Percentiles rank a stretch among this genome's conserved stretches.
phyloP scores from a whole-genome alignment of 2,329 filamentous ascomycete genomes.

The Chrysoporthe puriensis region DNA sequence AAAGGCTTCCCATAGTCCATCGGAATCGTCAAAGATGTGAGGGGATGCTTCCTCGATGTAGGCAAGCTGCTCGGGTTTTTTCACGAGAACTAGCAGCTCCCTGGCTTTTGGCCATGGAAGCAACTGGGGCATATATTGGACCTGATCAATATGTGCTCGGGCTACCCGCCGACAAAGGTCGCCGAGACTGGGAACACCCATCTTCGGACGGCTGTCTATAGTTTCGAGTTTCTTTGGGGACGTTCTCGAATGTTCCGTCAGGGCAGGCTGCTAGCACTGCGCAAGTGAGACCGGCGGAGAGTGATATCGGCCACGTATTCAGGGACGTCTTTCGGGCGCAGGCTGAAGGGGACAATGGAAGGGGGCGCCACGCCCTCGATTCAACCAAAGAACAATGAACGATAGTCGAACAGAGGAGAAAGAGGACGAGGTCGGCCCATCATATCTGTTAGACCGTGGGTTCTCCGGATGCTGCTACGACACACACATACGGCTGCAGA shows the following conservation, averaged over 20 bases:
- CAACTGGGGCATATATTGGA: not conserved
- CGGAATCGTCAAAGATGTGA: slow-evolving; percentile 68
- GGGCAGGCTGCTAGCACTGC: not conserved
- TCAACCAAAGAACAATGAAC: not conserved
- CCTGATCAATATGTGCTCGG: slow-evolving; percentile 3
- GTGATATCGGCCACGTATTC: too few species aligned
- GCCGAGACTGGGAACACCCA: not conserved
- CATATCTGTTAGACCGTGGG: not conserved
- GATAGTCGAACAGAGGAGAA: not conserved
- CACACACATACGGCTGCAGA: not conserved
- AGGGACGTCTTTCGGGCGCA: too few species aligned
- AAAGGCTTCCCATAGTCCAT: slow-evolving; percentile 76
- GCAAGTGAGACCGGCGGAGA: not conserved
- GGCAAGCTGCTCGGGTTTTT: slow-evolving; percentile 74
- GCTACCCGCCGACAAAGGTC: not conserved
- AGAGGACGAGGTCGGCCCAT: not conserved
- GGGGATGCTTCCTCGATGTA: slow-evolving; percentile 75
- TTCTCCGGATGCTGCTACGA: not conserved
- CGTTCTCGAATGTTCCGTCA: not conserved
- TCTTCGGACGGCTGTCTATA: not conserved
- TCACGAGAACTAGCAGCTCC: slow-evolving; percentile 71
- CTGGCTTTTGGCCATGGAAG: slow-evolving; percentile 62
- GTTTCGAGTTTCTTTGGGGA: not conserved
- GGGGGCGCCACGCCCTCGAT: not conserved
- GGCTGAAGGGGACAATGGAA: not conserved